Evolutionary conservation across 306 rosid species (phyloP).

Genomic region (Medicago truncatula): DNA sequence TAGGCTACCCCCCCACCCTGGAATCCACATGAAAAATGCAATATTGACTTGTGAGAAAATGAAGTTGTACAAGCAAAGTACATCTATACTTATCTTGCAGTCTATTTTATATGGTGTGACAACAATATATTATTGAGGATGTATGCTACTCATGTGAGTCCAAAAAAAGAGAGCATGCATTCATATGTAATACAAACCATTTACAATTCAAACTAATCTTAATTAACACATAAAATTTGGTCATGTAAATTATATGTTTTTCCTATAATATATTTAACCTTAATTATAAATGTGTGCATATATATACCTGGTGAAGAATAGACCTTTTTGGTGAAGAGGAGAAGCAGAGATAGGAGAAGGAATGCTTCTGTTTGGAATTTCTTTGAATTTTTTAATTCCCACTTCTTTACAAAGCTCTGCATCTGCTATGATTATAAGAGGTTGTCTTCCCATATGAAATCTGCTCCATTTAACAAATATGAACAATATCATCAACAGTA

Average conservation of each 20-base stretch:
- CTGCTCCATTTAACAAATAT: slow-evolving; percentile 49
- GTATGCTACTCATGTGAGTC: background rate
- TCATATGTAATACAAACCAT: too few species aligned
- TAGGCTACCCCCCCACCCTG: slow-evolving; percentile 32
- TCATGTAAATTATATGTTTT: background rate
- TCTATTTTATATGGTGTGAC: background rate
- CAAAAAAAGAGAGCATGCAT: too few species aligned
- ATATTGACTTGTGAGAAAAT: background rate
- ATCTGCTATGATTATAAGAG: slow-evolving; percentile 81
- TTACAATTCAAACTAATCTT: background rate
- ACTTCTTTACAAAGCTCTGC: slow-evolving; percentile 93
- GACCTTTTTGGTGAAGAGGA: slow-evolving; percentile 93
- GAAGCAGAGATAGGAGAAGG: slow-evolving; percentile 95
- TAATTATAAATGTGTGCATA: background rate
- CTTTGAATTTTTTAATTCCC: slow-evolving; percentile 87
- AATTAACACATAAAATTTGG: background rate
- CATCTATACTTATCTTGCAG: background rate
- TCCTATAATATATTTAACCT: too few species aligned
- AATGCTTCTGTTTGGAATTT: slow-evolving; percentile 83
- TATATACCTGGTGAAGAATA: slow-evolving; percentile 82
- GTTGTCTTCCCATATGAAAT: slow-evolving; percentile 96
- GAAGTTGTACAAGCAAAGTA: slow-evolving; percentile 19
- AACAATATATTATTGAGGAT: background rate
- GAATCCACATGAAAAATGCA: slow-evolving; percentile 32
- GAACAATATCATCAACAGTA: background rate